Base-by-base conservation (phyloP, 2,329 filamentous ascomycete species). In the Orbilia brochopaga region DNA sequence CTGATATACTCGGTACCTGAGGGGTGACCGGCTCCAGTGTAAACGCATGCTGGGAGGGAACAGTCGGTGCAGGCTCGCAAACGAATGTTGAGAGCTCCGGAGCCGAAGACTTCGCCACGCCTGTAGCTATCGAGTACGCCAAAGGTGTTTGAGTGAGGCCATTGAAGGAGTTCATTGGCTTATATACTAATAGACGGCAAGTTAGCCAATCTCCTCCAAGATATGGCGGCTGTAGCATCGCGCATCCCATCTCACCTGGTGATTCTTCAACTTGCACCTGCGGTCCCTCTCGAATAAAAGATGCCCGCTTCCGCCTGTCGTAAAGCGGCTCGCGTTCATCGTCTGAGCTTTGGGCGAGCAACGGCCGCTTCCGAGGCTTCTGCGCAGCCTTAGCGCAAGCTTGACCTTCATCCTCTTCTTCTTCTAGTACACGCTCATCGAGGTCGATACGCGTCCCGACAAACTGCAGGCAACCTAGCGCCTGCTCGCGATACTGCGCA, bases 11-110 rank as follows among this genome's bases (percentile, higher is more conserved):
- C 1, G 51, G 37, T 27, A 50, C 17, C 42, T 50, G 51, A 40
- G 61, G 61, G 17, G 61, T 65, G 17, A 65, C 53, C 5, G 61
- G 61, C 15, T 65, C 61, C 32, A 65, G 17, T 4, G 61, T 65
- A 35, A 65, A 65, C 19, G 53, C 61, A 40, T 65, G 53, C 19
- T 65, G 61, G 21, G 59, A 63, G 37, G 51, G 37, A 37, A 56
- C 2, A 3, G 53, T 63, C 15, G 44, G 15, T 10, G 17, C 5
- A 21, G 61, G 61, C 11, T 65, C 61, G 44, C 61, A 65, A 30
- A 65, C 53, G 23, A 65, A 65, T 8, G 61, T 65, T 23, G 61
- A 65, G 15, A 53, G n/a, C 11, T 65, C 61, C 1, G 30, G 42
- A 17, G 51, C 51, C 11, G 30, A 27, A 57, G 52, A 57, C 19